Percentiles rank a stretch among this genome's conserved stretches.
phyloP scores from a whole-genome alignment of 345 rosid species.

The Moricandia arvensis region DNA sequence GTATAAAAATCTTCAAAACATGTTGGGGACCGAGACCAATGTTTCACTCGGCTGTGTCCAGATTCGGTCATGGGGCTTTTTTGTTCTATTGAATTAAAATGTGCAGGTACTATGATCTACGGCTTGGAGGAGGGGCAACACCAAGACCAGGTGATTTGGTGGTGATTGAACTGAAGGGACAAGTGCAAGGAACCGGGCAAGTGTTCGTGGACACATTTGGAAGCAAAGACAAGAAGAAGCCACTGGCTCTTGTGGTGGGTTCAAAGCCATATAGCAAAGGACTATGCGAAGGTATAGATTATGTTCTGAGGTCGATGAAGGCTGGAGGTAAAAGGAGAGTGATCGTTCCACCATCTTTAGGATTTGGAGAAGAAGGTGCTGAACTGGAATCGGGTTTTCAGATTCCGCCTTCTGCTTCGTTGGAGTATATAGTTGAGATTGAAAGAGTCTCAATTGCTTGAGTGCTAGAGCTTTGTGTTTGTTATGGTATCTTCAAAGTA shows the following conservation, averaged over 20 bases:
- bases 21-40: too few species aligned
- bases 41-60: too few species aligned
- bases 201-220: conserved; percentile 69
- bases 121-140: conserved; percentile 79
- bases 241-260: conserved; percentile 73
- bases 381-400: conserved; percentile 63
- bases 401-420: conserved; percentile 56
- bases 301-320: conserved; percentile 69
- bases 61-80: too few species aligned
- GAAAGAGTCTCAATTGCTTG: conserved; percentile 87
- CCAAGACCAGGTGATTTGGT: conserved; percentile 80
- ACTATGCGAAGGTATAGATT: conserved; percentile 79
- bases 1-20: too few species aligned
- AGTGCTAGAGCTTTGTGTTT: not conserved
- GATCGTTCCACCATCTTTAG: conserved; percentile 64
- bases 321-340: conserved; percentile 86
- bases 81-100: not conserved
- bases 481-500: not conserved
- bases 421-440: conserved; percentile 51
- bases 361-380: conserved; percentile 72
- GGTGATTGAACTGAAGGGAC: conserved; percentile 74
- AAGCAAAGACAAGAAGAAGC: conserved; percentile 45
- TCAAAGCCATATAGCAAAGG: conserved; percentile 82
- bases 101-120: conserved; percentile 73
- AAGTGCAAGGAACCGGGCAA: conserved; percentile 56